Evolutionary conservation across 1,284 basidiomycete genomes (phyloP), one percentile per base, ranked within the genome.

Genomic region (Trichosporon coremiiforme): DNA sequence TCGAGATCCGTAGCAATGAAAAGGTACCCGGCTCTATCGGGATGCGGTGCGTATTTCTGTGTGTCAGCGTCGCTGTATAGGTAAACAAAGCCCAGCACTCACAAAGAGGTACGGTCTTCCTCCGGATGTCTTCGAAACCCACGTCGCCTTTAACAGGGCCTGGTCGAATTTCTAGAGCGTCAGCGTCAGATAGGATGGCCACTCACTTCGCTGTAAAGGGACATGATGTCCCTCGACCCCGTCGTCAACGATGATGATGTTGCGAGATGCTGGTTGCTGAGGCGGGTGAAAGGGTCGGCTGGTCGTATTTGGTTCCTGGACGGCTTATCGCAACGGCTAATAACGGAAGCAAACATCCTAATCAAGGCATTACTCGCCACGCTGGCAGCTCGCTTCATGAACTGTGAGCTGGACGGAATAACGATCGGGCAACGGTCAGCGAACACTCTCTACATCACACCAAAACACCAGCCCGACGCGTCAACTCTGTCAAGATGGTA

Each of bases 1-100:
- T 70, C 57, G 8, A 79, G 75, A 47, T 79, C 75, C 1, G 78
- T 79, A 2, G 75, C 78, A 17, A 78, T 65, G 22, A 80, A 70
- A 6, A 80, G 65, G 57, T 79, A 81, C 6, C 79, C 77, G 25
- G 74, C 70, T 35, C 76, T 62, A 17, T 76, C 73, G 0, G 78
- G 76, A 36, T 77, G 76, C 0, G 71, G 68, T 9, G 77, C 73
- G 66, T 78, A 78, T 74, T 81, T 81, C 76, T 78, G 65, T 7
- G 15, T 8, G 45, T 68, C 36, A 67, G 63, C 33, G 47, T 20
- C 2, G 45, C 4, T 8, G 2, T 17, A 12, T 15, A 22, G 7
- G 1, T 8, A 31, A 7, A n/a, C n/a, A 5, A 12, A 0, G 15
- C 8, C 15, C 9, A 9, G 1, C 5, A 69, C 73, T 38, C 50